Evolutionary conservation across 352 stramenopile species (phyloP).

Genomic region (Saprolegnia parasitica): DNA sequence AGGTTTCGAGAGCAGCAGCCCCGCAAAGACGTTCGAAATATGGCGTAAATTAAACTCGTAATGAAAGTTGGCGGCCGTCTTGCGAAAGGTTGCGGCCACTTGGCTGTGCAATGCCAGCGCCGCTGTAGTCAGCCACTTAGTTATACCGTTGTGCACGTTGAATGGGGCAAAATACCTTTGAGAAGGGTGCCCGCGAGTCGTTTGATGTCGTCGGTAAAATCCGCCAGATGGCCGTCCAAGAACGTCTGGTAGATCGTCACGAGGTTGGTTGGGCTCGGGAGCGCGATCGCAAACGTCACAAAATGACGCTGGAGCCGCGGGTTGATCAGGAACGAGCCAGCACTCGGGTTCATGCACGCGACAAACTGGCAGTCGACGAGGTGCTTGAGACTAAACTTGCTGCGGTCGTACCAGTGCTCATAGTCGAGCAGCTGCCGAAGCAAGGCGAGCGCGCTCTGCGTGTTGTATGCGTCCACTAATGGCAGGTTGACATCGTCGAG

Average conservation of each 20-base stretch:
- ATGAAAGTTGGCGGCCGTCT: conserved; percentile 95
- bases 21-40: conserved; percentile 93
- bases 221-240: conserved; percentile 88
- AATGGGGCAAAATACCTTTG: conserved; percentile 35
- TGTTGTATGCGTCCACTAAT: conserved; percentile 92
- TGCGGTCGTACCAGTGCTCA: conserved; percentile 90
- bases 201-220: conserved; percentile 92
- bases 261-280: conserved; percentile 82
- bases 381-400: conserved; percentile 90
- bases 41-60: conserved; percentile 98
- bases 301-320: conserved; percentile 94
- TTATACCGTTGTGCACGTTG: background rate
- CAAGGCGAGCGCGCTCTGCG: conserved; percentile 90
- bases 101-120: conserved; percentile 87
- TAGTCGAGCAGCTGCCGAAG: conserved; percentile 95
- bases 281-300: conserved; percentile 89
- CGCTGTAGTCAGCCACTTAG: conserved; percentile 54
- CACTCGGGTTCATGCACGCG: conserved; percentile 93
- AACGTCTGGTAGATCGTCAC: conserved; percentile 95
- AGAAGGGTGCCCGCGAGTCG: conserved; percentile 80
- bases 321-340: conserved; percentile 91
- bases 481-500: conserved; percentile 95
- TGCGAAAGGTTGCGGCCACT: conserved; percentile 77
- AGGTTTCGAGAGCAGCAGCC: conserved; percentile 85
- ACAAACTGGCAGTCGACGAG: conserved; percentile 94